These are phyloP conservation scores for Angomonas deanei DNA, from an alignment of 208 protist genomes.

Conservation along the genomic window DNA sequence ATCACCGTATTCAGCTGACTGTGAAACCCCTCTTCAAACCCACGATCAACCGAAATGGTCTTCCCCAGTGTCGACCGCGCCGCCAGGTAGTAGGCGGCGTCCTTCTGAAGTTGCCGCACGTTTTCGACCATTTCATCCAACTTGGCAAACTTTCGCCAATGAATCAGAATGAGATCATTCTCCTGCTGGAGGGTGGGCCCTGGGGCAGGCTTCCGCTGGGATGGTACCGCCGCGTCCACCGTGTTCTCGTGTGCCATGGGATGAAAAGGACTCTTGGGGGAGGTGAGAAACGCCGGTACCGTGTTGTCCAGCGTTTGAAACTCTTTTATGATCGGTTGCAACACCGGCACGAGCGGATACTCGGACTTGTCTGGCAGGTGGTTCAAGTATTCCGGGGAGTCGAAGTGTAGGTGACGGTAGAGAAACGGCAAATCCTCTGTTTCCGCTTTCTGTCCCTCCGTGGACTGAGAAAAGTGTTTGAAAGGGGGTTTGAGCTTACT, in stretches of 20 bases:
- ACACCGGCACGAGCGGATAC: constrained; percentile 36
- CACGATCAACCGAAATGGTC: constrained; percentile 13
- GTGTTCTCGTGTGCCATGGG: neutral
- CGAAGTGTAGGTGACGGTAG: constrained; percentile 6
- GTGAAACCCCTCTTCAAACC: constrained; percentile 28
- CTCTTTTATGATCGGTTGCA: constrained; percentile 36
- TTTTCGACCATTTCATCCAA: constrained; percentile 32
- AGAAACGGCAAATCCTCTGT: neutral
- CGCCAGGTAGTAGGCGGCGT: constrained; percentile 26
- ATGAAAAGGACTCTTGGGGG: constrained; percentile 11
- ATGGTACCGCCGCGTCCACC: neutral
- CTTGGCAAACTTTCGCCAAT: constrained; percentile 54
- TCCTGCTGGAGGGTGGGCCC: neutral
- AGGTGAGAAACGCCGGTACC: constrained; percentile 34
- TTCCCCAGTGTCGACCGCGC: constrained; percentile 20
- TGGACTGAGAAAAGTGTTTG: neutral
- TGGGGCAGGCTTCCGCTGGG: neutral
- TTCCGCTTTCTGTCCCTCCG: neutral
- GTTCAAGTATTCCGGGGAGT: constrained; percentile 40
- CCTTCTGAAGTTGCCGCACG: constrained; percentile 22
- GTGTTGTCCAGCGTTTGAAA: constrained; percentile 22
- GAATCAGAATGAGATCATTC: constrained; percentile 21
- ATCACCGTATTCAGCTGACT: constrained; percentile 24
- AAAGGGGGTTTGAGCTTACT: neutral
- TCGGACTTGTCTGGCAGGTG: constrained; percentile 31